Base-by-base conservation (phyloP, 805 yeast species). In the Schwanniomyces pseudopolymorphus region DNA sequence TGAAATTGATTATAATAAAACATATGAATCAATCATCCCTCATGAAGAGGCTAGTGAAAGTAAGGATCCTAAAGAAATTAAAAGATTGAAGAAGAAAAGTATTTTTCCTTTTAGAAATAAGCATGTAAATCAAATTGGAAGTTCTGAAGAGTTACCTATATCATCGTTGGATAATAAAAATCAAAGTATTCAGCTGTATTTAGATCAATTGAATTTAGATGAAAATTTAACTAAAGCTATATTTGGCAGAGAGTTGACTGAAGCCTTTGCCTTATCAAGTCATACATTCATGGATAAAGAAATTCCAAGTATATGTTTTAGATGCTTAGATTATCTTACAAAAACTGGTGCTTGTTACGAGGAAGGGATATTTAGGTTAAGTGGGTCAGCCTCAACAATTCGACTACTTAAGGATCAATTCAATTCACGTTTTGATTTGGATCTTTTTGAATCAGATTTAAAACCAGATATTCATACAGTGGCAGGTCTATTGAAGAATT, bases 321-420 rank as follows among this genome's bases (percentile, higher is more conserved):
- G 96, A 49, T 89, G 96, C 58, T 58, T 91, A 27, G 85, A 81
- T 46, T 87, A 77, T 53, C 71, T 92, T 42, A 75, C 77, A 42
- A 75, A 72, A 33, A 78, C 83, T 21, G 81, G 84, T 19, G 96
- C 96, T 0, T 72, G 84, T n/a, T 79, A 79, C 50, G 94, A 89
- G 63, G 96, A 90, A 58, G 99, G 99, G 9, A 80, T 92, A 2
- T 94, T 94, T 70, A 75, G 99, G 50, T 70, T 90, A 47, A 88
- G 91, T 65, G 98, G 98, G 3, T 88, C 96, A 31, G 86, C 90
- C 46, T 78, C 89, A 1, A 76, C 85, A 43, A 89, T 88, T 33
- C 80, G 84, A 52, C 79, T 74, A 35, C 74, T 88, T 48, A 87
- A 84, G 56, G 87, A 80, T 40, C 73, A 69, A 40, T 92, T 87